These are phyloP conservation scores for Vanderwaltozyma verrucispora DNA, from an alignment of 805 yeast genomes.

Conservation along the genomic window DNA sequence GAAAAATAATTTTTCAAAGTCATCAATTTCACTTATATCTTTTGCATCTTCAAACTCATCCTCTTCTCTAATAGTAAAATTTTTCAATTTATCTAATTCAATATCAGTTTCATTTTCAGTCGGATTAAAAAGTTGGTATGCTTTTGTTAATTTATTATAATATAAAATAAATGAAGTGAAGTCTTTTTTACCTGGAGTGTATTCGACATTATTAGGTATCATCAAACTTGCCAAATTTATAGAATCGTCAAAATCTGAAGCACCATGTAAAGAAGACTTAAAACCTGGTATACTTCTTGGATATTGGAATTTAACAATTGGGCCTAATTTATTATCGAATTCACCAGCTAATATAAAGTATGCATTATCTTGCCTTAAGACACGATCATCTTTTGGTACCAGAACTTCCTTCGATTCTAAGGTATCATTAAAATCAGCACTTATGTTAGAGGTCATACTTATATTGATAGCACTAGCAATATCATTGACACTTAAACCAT, in stretches of 20 bases:
- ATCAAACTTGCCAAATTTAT: conserved; percentile 40
- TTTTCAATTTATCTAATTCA: neutral
- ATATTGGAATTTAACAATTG: conserved; percentile 49
- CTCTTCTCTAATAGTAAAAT: neutral
- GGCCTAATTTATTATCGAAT: conserved; percentile 71
- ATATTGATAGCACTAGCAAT: neutral
- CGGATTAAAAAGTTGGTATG: conserved; percentile 21
- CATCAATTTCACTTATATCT: conserved; percentile 3
- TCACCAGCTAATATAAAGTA: conserved; percentile 60
- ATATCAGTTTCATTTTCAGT: conserved; percentile 5
- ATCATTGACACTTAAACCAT: no score
- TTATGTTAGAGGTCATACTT: neutral
- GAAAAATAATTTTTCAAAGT: conserved; percentile 38
- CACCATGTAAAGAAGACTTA: conserved; percentile 9
- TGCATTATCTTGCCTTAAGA: conserved; percentile 27
- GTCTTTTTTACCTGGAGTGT: conserved; percentile 40
- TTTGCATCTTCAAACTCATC: conserved; percentile 3
- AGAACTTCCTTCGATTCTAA: neutral
- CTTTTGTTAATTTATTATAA: conserved; percentile 19
- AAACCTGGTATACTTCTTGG: conserved; percentile 37
- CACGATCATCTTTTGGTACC: conserved; percentile 16
- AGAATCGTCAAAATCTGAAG: conserved; percentile 3
- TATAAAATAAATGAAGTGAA: conserved; percentile 47
- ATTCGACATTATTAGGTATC: conserved; percentile 53
- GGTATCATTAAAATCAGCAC: neutral